phyloP scores from a whole-genome alignment of 1,284 basidiomycete species.

The Ganoderma lucidum region DNA sequence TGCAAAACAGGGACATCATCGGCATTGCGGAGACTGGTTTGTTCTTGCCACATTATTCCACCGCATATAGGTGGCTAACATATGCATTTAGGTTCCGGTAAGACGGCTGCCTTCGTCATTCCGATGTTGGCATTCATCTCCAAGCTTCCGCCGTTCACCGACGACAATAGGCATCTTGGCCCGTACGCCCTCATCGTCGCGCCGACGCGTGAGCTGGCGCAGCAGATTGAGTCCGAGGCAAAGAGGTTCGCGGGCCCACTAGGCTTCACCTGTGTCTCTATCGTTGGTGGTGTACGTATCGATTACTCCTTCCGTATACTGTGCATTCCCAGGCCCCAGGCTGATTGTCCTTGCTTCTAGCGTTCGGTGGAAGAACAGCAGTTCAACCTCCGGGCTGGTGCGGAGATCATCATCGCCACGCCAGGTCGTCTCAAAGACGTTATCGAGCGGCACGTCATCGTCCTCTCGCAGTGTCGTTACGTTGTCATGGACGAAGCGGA shows the following conservation, averaged over 20 bases:
- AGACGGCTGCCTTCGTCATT: constrained; percentile 99
- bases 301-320: constrained; percentile 17
- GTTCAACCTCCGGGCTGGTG: constrained; percentile 93
- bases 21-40: constrained; percentile 97
- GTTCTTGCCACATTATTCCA: constrained; percentile 12
- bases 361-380: constrained; percentile 96
- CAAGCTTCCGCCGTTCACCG: constrained; percentile 83
- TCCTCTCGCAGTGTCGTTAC: constrained; percentile 96
- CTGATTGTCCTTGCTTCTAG: constrained; percentile 44
- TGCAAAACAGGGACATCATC: constrained; percentile 96
- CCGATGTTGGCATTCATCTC: constrained; percentile 97
- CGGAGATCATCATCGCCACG: constrained; percentile 98
- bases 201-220: constrained; percentile 96
- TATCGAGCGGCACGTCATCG: constrained; percentile 94
- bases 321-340: constrained; percentile 8
- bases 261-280: constrained; percentile 94
- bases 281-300: constrained; percentile 90
- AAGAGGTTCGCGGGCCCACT: constrained; percentile 90
- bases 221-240: constrained; percentile 95
- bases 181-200: constrained; percentile 95
- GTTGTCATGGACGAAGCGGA: constrained; percentile 99
- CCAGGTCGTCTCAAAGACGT: constrained; percentile 98
- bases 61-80: constrained; percentile 22
- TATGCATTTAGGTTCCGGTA: constrained; percentile 85
- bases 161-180: constrained; percentile 92